These are phyloP conservation scores for Candolleomyces aberdarensis DNA, from an alignment of 768 basidiomycete species.

Conservation along the genomic window DNA sequence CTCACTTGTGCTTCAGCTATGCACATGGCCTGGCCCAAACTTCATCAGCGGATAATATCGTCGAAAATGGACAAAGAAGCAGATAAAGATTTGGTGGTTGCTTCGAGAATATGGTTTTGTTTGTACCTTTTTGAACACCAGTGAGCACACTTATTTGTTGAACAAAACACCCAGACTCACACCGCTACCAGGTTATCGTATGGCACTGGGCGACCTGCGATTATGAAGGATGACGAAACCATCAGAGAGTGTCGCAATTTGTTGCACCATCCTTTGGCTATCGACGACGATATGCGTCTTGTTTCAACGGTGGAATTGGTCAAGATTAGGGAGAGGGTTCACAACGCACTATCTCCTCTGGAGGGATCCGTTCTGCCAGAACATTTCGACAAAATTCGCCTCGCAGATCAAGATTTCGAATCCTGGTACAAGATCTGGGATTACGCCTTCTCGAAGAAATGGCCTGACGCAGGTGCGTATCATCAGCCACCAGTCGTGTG, in stretches of 20 bases:
- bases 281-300: conserved; percentile 92
- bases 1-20: conserved; percentile 48
- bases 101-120: conserved; percentile 89
- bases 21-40: conserved; percentile 87
- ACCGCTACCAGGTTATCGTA: conserved; percentile 73
- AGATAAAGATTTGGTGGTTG: conserved; percentile 79
- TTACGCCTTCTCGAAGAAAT: conserved; percentile 74
- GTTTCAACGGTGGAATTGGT: conserved; percentile 94
- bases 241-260: conserved; percentile 79
- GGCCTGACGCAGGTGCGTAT: conserved; percentile 70
- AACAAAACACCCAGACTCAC: background rate
- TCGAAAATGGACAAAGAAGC: conserved; percentile 54
- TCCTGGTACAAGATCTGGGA: conserved; percentile 85
- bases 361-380: conserved; percentile 71
- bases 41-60: conserved; percentile 74
- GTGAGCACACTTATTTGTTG: conserved; percentile 38
- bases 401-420: conserved; percentile 75
- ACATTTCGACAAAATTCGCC: conserved; percentile 67
- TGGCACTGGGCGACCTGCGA: conserved; percentile 90
- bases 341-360: conserved; percentile 77
- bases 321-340: conserved; percentile 81
- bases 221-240: conserved; percentile 89
- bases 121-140: conserved; percentile 93
- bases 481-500: background rate
- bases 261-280: conserved; percentile 81